Base-by-base conservation (phyloP, 2,329 filamentous ascomycete genomes). In the Fusarium sp. region DNA sequence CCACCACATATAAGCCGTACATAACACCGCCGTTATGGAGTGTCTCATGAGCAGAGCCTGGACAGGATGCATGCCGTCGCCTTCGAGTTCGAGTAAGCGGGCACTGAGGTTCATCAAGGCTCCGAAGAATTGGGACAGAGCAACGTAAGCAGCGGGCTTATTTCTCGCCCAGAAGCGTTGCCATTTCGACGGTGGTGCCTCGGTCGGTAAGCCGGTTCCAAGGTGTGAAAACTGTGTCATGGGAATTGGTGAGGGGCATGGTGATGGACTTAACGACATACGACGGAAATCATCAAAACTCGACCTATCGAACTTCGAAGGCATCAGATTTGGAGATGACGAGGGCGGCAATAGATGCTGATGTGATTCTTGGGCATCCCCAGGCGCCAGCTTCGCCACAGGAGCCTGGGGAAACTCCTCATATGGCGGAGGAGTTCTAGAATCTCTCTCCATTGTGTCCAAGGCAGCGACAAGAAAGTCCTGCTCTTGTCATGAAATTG, bases 71-170 rank as follows among this genome's bases (percentile, higher is more conserved):
- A 97, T 91, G 3, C 88, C 88, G 46, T 90, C 85, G 56, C 88
- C 91, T 69, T 92, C 84, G 18, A 91, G 84, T 77, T 97, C 93
- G 39, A 97, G 82, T 13, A 95, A 78, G 20, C 94, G 86, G 1
- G 93, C 92, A 40, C 90, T 89, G 11, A 97, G 88, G 77, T 96
- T 97, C 95, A 97, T 97, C 53, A 92, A 80, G 0, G 91, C 90
- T 3, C 91, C 93, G 72, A 97, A 97, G 36, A 96, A 82, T 78
- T 97, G 94, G 0, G 93, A 87, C 4, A 91, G 65, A 18, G 94
- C 83, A 43, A 97, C 92, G 44, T 94, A 83, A 22, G 91, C 82
- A 20, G 95, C 86, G 3, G 92, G 92, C 70, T 91, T 90, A 74
- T 96, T 94, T 55, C 83, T 81, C 6, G 79, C 68, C 91, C 91